Evolutionary conservation across 768 basidiomycete species (phyloP), one percentile per base, ranked within the genome.

Genomic region (Inosperma sp.): DNA sequence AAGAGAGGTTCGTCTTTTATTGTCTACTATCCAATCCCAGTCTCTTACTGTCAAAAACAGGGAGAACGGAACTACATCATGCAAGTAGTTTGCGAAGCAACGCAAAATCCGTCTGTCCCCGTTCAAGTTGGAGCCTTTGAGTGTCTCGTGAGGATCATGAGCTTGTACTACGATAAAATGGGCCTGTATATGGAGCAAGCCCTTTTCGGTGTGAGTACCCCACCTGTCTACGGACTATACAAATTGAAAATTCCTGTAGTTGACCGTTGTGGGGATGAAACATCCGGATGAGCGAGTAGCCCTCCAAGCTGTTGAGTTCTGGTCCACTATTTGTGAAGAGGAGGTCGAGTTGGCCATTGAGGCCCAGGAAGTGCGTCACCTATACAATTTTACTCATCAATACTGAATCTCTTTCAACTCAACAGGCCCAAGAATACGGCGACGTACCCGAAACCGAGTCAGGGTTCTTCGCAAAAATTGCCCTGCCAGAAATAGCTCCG

Each of bases 21-120:
- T 16, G 40, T 37, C 8, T 22, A 27, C 25, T 23, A 17, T 29
- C 29, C 21, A 42, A 23, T 30, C 10, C n/a, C 39, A 12, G 23
- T 53, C 29, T 30, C 22, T 68, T 27, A 46, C 25, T 49, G 47
- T 21, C 48, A 36, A 16, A 21, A 52, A 10, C 62, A 98, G 93
- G 96, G 96, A 59, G 96, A 99, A 69, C 83, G 96, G 41, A 99
- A 98, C 71, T 98, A 96, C 73, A 98, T 99, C 69, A 99, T 99
- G 96, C 96, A 99, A 73, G 93, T 98, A 35, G 90, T 98, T 14
- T 99, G 96, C 65, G 96, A 98, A 64, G 95, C 95, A 0, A 98
- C 96, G 0, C 96, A 98, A 67, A 93, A 85, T 59, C 53, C 78
- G 1, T 69, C 83, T 2, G 81, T 87, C 3, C 68, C 77, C 29